Evolutionary conservation across 2,329 filamentous ascomycete species (phyloP).

Genomic region (Colletotrichum camelliae): DNA sequence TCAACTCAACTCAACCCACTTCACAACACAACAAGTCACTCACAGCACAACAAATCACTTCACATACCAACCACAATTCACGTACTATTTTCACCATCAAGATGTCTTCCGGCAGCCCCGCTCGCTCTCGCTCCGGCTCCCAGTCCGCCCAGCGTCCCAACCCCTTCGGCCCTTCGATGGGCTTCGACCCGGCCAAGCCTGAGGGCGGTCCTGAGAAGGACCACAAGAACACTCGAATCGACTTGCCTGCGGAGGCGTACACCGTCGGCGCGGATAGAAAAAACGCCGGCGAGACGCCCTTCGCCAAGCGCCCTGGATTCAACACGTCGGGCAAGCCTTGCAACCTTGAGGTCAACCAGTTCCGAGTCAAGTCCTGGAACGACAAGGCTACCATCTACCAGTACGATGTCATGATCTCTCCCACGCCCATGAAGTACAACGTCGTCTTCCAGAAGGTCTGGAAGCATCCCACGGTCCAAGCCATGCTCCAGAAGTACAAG

Average conservation of each 20-base stretch:
- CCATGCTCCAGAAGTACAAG: constrained; percentile 52
- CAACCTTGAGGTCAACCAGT: constrained; percentile 73
- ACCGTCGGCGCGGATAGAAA: constrained; percentile 25
- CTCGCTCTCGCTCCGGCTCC: background rate
- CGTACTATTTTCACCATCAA: background rate
- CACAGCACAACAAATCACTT: background rate
- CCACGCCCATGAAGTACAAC: constrained; percentile 63
- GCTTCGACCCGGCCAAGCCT: constrained; percentile 49
- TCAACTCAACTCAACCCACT: background rate
- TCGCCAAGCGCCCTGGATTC: constrained; percentile 56
- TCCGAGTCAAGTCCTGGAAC: constrained; percentile 64
- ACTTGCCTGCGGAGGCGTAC: constrained; percentile 65
- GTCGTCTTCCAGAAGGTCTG: constrained; percentile 79
- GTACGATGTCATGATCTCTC: constrained; percentile 79
- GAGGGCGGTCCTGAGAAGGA: constrained; percentile 26
- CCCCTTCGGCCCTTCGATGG: constrained; percentile 29
- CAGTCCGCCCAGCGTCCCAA: background rate
- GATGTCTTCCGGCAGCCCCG: background rate
- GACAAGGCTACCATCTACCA: constrained; percentile 73
- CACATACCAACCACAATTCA: background rate
- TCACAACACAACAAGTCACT: background rate
- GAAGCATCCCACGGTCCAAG: constrained; percentile 66
- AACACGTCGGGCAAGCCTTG: constrained; percentile 64
- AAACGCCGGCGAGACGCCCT: constrained; percentile 33
- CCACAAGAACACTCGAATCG: constrained; percentile 54